phyloP scores from a whole-genome alignment of 345 rosid genomes.

The Barbarea vulgaris region DNA sequence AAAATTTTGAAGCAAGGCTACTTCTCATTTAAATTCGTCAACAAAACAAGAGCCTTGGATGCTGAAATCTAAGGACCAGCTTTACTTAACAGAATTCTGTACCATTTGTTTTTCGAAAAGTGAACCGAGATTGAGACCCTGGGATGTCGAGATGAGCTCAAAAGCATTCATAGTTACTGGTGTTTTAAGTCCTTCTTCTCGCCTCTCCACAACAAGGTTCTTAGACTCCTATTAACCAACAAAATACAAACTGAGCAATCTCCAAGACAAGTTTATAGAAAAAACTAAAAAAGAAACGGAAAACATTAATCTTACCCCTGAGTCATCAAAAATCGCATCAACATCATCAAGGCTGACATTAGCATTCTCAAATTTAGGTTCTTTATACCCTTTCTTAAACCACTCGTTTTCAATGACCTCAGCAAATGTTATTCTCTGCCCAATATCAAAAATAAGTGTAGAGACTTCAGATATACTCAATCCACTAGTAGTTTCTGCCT shows the following conservation, averaged over 20 bases:
- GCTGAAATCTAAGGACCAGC: not conserved
- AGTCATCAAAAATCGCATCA: conserved; percentile 76
- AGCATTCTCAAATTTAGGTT: conserved; percentile 77
- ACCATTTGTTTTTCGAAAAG: conserved; percentile 99
- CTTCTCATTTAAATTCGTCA: not conserved
- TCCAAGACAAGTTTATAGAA: not conserved
- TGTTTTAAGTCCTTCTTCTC: conserved; percentile 62
- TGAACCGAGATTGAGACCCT: conserved; percentile 90
- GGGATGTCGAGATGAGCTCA: conserved; percentile 95
- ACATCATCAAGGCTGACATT: conserved; percentile 81
- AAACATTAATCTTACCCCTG: conserved; percentile 53
- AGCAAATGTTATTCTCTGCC: conserved; percentile 82
- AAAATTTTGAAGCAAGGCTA: not conserved
- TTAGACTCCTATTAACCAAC: conserved; percentile 53
- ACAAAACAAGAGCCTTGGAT: not conserved
- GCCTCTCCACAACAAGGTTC: conserved; percentile 89
- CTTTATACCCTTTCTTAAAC: conserved; percentile 97
- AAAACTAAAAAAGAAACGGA: not conserved
- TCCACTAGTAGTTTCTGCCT: not conserved
- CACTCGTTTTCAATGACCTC: conserved; percentile 91
- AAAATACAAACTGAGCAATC: conserved; percentile 36
- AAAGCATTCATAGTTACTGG: conserved; percentile 97
- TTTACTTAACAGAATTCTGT: conserved; percentile 23
- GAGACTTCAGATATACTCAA: not conserved
- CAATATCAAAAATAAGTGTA: conserved; percentile 12